A percentile compares a stretch with the other conserved stretches of the same genome.
phyloP scores from a whole-genome alignment of 306 rosid genomes.

The Abrus pulchellus region DNA sequence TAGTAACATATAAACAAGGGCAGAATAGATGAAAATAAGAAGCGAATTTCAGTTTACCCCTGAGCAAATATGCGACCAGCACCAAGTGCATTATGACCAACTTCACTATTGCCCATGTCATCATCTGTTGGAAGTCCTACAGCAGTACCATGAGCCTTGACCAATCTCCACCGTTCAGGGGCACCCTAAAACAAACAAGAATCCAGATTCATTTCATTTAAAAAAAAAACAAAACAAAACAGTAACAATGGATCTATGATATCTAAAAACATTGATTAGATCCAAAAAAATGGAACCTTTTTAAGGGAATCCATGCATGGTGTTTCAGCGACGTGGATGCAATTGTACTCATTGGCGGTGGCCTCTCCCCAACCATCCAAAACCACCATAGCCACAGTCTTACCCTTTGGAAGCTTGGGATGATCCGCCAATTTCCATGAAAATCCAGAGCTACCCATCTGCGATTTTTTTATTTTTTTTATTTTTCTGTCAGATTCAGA shows the following conservation, averaged over 20 bases:
- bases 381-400: conserved; percentile 75
- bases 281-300: conserved; percentile 52
- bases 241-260: conserved; percentile 5
- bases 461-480: not conserved
- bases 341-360: conserved; percentile 72
- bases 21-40: conserved; percentile 11
- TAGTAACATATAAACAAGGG: not conserved
- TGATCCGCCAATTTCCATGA: conserved; percentile 91
- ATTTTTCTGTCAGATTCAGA: conserved; percentile 16
- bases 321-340: conserved; percentile 89
- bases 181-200: conserved; percentile 62
- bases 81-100: conserved; percentile 98
- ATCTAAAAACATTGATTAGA: not conserved
- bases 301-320: conserved; percentile 97
- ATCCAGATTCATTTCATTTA: conserved; percentile 6
- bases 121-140: conserved; percentile 97
- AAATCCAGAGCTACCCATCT: conserved; percentile 76
- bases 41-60: conserved; percentile 65
- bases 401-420: conserved; percentile 97
- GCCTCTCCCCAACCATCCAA: conserved; percentile 99
- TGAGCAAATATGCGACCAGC: conserved; percentile 98
- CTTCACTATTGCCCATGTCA: conserved; percentile 99
- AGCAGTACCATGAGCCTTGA: conserved; percentile 90
- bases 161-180: conserved; percentile 91
- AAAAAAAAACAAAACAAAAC: not conserved